Base-by-base conservation (phyloP, 176 grass and related monocot species). In the Cenchrus purpureus region DNA sequence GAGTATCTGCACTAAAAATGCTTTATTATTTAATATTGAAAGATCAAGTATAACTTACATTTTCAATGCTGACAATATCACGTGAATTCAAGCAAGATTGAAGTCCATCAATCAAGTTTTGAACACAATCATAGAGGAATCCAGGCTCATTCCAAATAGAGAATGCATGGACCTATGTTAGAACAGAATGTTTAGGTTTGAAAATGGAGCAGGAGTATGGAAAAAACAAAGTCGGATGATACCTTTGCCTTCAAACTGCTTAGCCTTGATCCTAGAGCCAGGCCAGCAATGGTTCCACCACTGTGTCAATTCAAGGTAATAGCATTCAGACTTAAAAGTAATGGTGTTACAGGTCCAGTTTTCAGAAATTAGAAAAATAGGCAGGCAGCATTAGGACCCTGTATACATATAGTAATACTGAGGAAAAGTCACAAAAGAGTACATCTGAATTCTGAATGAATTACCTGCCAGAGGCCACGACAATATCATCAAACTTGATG, bases 241-340 rank as follows among this genome's bases (percentile, higher is more conserved):
- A 95, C 95, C 77, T 94, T 89, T 82, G 95, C 80, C 64, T 87
- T 93, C 72, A 98, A 91, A 80, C 85, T 98, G 86, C 95, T 95
- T 73, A 93, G 64, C 82, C 74, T 92, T 77, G 93, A 95, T 72
- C 89, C 95, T 79, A 98, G 92, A 65, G 92, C 88, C 84, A 98
- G 89, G 55, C 95, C 95, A 43, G 95, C 91, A 87, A 98, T 93
- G 28, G 95, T 98, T 90, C 93, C 95, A 77, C 95, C 95, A 87
- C 95, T 98, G 78, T 76, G 91, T 61, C 12, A 82, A 66, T 66
- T 73, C 43, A 45, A 45, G 43, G 73, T 54, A 86, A 83, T 31
- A 73, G 73, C 20, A 82, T 52, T 3, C 2, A 52, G 50, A 3
- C 50, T 13, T 52, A 52, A 52, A 12, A 52, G 13, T 52, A 52